Base-by-base conservation (phyloP, 345 rosid species). In the thale cress (Arabidopsis thaliana) region DNA sequence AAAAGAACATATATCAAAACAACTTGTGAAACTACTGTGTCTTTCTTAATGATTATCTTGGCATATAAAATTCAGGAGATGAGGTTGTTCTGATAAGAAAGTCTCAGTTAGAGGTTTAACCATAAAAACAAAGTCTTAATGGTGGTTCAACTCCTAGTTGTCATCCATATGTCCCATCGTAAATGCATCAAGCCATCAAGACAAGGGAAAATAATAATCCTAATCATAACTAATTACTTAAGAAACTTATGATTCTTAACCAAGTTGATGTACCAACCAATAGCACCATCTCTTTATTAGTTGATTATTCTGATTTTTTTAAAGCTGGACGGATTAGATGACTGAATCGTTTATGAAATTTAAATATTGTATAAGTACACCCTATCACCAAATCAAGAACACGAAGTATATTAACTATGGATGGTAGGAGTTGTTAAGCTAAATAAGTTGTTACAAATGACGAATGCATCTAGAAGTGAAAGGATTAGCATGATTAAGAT, bases 111-210 rank as follows among this genome's bases (percentile, higher is more conserved):
- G 42, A 72, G 41, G 76, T 72, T 28, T 25, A 60, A 49, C 45
- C 28, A 14, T 60, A 10, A 22, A 73, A 51, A 42, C 13, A 13
- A 45, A 48, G 72, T 65, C 73, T 30, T 10, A 76, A 24, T 52
- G 65, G 63, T 28, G 53, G 30, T n/a, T 77, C 80, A 77, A 65
- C 77, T 71, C 60, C 67, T 77, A 1, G 72, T 65, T 71, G 80
- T 63, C 60, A 70, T 77, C 28, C 63, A 65, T 49, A 46, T 48
- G 48, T 22, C 16, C 81, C 63, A 42, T 77, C 68, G 73, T 65
- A 38, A 71, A 58, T 71, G 77, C 49, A 71, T 77, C 66, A 70
- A 30, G 28, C 59, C 60, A 63, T 55, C 67, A 56, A 59, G 71
- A 52, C 80, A 70, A 56, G 3, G 4, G 4, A 36, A 37, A 63